phyloP scores from a whole-genome alignment of 495 filamentous ascomycete genomes.

The Penicillium silybi region DNA sequence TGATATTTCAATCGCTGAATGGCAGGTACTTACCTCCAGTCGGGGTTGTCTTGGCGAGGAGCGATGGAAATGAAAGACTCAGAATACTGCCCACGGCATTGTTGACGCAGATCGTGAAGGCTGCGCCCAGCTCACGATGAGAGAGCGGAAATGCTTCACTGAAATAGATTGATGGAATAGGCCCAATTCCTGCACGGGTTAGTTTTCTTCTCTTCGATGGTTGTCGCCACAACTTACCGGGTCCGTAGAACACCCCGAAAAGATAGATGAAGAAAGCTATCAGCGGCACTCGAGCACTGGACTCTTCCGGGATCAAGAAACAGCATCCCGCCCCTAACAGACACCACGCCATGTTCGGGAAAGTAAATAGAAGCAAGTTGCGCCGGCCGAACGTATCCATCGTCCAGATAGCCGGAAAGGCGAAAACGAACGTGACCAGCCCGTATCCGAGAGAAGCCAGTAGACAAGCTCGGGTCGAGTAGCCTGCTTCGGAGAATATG shows the following conservation, averaged over 20 bases:
- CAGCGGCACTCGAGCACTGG: conserved; percentile 52
- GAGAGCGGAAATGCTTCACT: conserved; percentile 76
- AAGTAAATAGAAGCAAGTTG: conserved; percentile 72
- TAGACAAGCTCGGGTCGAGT: conserved; percentile 53
- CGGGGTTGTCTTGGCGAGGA: conserved; percentile 63
- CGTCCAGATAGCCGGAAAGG: conserved; percentile 73
- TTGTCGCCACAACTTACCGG: conserved; percentile 33
- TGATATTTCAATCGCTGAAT: conserved; percentile 57
- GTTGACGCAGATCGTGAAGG: conserved; percentile 13
- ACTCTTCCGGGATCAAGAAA: conserved; percentile 55
- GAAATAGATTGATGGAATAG: conserved; percentile 67
- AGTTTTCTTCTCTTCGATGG: background rate
- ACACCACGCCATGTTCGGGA: conserved; percentile 79
- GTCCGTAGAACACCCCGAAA: conserved; percentile 62
- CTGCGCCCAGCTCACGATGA: conserved; percentile 45
- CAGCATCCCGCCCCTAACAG: conserved; percentile 66
- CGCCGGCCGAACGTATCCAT: conserved; percentile 83
- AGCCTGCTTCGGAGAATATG: conserved; percentile 64
- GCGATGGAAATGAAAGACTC: conserved; percentile 58
- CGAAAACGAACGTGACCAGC: conserved; percentile 73
- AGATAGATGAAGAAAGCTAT: conserved; percentile 63
- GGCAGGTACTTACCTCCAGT: conserved; percentile 63
- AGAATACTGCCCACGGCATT: conserved; percentile 9
- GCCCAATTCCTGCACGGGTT: conserved; percentile 40
- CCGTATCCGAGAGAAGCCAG: conserved; percentile 76